Evolutionary conservation across 768 basidiomycete species (phyloP).

Genomic region (Neoboletus magnificus): DNA sequence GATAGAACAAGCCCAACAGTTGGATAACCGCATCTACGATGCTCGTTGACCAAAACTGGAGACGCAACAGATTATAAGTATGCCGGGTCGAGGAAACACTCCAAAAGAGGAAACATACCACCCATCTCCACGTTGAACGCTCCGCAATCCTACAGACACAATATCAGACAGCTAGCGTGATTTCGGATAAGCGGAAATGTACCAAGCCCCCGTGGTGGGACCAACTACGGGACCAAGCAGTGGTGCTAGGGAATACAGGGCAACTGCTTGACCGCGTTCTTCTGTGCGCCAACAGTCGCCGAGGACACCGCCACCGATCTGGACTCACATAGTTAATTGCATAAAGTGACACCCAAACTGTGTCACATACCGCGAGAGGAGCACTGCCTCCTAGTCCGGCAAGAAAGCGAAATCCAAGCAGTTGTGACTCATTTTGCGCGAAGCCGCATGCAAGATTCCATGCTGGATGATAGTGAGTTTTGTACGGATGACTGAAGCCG

Average conservation of each 20-base stretch:
- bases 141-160: constrained; percentile 46
- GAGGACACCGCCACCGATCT: constrained; percentile 66
- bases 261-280: constrained; percentile 60
- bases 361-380: constrained; percentile 45
- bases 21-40: constrained; percentile 57
- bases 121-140: constrained; percentile 69
- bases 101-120: constrained; percentile 37
- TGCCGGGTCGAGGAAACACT: not conserved
- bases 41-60: constrained; percentile 63
- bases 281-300: constrained; percentile 61
- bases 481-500: not conserved
- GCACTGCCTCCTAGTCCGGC: constrained; percentile 73
- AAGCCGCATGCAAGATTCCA: constrained; percentile 69
- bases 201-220: constrained; percentile 62
- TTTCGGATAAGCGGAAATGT: not conserved
- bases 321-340: not conserved
- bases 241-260: constrained; percentile 63
- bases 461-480: constrained; percentile 29
- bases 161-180: not conserved
- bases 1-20: constrained; percentile 49
- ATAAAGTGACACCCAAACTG: not conserved
- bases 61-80: not conserved
- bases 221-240: constrained; percentile 64
- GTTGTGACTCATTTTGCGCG: constrained; percentile 51
- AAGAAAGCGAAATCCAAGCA: constrained; percentile 67